Percentiles rank a stretch among this genome's conserved stretches.
Conservation (phyloP, 805 yeast genomes). For the Candida takata region DNA sequence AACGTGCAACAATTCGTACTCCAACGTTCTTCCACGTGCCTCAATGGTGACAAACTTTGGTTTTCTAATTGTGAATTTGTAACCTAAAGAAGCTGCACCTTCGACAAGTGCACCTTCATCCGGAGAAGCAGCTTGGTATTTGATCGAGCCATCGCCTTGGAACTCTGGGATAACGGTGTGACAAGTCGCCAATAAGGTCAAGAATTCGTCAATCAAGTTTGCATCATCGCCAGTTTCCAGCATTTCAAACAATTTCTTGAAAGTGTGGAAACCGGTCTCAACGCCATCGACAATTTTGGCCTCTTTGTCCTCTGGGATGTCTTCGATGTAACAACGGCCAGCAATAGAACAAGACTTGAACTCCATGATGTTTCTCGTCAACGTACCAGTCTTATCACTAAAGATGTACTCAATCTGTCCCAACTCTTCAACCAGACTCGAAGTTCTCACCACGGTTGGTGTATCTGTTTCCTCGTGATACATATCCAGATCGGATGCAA, state of each 20-base stretch:
- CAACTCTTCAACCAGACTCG: slow-evolving; percentile 91
- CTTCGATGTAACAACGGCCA: slow-evolving; percentile 81
- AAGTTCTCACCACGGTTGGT: slow-evolving; percentile 91
- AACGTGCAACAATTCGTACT: slow-evolving; percentile 75
- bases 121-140: slow-evolving; percentile 98
- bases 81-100: slow-evolving; percentile 90
- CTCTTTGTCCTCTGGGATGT: slow-evolving; percentile 84
- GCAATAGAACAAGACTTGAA: slow-evolving; percentile 90
- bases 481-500: slow-evolving; percentile 90
- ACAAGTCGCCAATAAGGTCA: slow-evolving; percentile 82
- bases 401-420: slow-evolving; percentile 96
- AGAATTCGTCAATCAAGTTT: slow-evolving; percentile 59
- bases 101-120: slow-evolving; percentile 98
- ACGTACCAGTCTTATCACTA: slow-evolving; percentile 96
- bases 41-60: slow-evolving; percentile 76
- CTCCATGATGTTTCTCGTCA: slow-evolving; percentile 95
- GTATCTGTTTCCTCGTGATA: slow-evolving; percentile 84
- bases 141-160: slow-evolving; percentile 54
- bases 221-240: slow-evolving; percentile 40
- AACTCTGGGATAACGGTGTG: slow-evolving; percentile 97
- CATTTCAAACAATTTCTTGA: slow-evolving; percentile 51
- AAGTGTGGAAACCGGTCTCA: slow-evolving; percentile 72
- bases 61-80: slow-evolving; percentile 72
- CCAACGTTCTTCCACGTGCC: slow-evolving; percentile 39
- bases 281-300: slow-evolving; percentile 71